Conservation (phyloP, 768 basidiomycete genomes). For the Lentinula sp. region DNA sequence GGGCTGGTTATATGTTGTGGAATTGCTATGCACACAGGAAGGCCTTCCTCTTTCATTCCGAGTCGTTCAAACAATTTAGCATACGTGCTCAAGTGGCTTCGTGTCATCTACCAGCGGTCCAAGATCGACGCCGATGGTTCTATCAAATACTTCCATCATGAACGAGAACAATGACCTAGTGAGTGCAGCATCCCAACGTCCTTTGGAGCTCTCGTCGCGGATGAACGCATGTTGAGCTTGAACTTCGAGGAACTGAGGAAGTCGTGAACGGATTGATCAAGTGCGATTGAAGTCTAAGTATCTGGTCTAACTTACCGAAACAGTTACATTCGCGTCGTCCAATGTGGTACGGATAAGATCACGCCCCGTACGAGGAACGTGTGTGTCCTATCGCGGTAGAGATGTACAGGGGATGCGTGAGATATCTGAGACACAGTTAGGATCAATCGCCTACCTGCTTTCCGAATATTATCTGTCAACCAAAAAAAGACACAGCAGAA, state of each 20-base stretch:
- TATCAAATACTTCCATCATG: slow-evolving; percentile 92
- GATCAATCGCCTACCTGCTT: slow-evolving; percentile 56
- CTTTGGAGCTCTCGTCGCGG: slow-evolving; percentile 87
- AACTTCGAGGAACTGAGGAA: slow-evolving; percentile 79
- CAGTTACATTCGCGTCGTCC: slow-evolving; percentile 71
- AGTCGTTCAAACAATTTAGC: slow-evolving; percentile 54
- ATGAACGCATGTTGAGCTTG: slow-evolving; percentile 98
- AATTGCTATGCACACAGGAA: too few species aligned
- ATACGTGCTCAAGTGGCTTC: slow-evolving; percentile 73
- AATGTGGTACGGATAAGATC: slow-evolving; percentile 79
- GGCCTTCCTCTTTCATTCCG: background rate
- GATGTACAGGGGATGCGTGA: slow-evolving; percentile 1
- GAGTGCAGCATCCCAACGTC: slow-evolving; percentile 92
- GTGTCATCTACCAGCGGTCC: slow-evolving; percentile 51
- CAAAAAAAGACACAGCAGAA: background rate
- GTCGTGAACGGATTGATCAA: slow-evolving; percentile 2
- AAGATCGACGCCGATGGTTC: slow-evolving; percentile 81
- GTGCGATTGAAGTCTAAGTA: too few species aligned
- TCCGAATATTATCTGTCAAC: slow-evolving; percentile 82
- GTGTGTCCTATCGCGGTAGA: slow-evolving; percentile 61
- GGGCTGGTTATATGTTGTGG: too few species aligned
- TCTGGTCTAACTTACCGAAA: slow-evolving; percentile 41
- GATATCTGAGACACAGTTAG: background rate
- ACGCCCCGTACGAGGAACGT: slow-evolving; percentile 83
- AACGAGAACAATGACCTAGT: slow-evolving; percentile 73